phyloP scores from a whole-genome alignment of 2,329 filamentous ascomycete genomes.

The Chrysoporthe austroafricana region DNA sequence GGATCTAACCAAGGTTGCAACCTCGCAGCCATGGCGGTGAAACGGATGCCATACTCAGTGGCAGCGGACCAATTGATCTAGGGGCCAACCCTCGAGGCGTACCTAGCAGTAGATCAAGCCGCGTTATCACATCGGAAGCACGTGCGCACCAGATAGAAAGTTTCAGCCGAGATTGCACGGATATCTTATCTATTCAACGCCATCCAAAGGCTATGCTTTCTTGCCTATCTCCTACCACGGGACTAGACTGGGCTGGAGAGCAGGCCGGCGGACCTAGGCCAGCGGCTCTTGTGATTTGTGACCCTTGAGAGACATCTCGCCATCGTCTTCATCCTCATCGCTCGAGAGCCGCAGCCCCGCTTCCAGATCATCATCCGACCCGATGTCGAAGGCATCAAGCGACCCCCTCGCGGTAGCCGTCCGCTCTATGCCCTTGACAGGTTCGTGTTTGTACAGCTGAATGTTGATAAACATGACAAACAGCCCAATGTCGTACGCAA shows the following conservation, averaged over 20 bases:
- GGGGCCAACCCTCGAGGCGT: not conserved
- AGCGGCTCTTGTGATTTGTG: not conserved
- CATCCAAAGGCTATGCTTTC: not conserved
- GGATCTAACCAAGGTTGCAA: not conserved
- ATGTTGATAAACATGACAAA: slow-evolving; percentile 64
- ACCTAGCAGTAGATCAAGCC: not conserved
- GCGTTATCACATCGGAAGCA: not conserved
- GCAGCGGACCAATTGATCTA: not conserved
- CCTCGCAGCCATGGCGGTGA: not conserved
- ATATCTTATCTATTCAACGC: not conserved
- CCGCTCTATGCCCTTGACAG: slow-evolving; percentile 14
- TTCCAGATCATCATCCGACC: slow-evolving; percentile 18
- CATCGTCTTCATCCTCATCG: slow-evolving; percentile 8
- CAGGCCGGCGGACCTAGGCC: slow-evolving; percentile 16
- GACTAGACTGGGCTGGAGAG: not conserved
- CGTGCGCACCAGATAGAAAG: not conserved
- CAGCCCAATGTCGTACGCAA: slow-evolving; percentile 58
- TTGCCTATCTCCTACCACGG: not conserved
- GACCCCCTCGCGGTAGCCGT: slow-evolving; percentile 11
- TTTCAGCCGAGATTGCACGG: not conserved
- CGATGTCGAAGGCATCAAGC: slow-evolving; percentile 21
- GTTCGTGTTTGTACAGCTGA: slow-evolving; percentile 53
- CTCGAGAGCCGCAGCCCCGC: slow-evolving; percentile 25
- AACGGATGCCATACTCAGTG: not conserved
- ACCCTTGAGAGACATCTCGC: not conserved